phyloP scores from a whole-genome alignment of 2,329 filamentous ascomycete species.

The Bipolaris zeicola region DNA sequence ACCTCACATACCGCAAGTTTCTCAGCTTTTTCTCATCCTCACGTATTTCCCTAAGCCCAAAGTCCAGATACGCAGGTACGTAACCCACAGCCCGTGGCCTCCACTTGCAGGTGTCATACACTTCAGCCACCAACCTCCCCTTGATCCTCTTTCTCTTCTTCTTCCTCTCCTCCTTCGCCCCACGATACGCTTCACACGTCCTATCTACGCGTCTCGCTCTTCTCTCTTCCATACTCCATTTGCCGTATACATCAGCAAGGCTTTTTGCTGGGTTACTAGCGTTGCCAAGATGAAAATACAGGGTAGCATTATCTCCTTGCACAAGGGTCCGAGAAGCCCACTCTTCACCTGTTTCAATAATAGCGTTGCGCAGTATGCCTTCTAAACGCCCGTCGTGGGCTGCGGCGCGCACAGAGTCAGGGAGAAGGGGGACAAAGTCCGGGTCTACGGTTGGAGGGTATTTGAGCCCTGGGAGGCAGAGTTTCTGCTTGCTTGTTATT shows the following conservation, averaged over 20 bases:
- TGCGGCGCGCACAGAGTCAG: constrained; percentile 17
- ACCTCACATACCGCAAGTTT: constrained; percentile 38
- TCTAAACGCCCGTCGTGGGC: constrained; percentile 34
- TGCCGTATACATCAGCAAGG: constrained; percentile 26
- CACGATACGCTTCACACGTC: background rate
- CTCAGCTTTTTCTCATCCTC: constrained; percentile 12
- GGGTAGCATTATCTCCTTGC: constrained; percentile 34
- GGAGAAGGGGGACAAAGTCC: constrained; percentile 33
- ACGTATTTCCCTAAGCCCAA: background rate
- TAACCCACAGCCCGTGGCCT: constrained; percentile 32
- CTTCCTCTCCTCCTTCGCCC: constrained; percentile 9
- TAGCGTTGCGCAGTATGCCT: constrained; percentile 26
- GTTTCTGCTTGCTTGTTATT: constrained; percentile 25
- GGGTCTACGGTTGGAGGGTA: constrained; percentile 22
- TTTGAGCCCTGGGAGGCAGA: constrained; percentile 32
- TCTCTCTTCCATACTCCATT: constrained; percentile 19
- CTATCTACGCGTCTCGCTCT: constrained; percentile 10
- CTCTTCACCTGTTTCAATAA: constrained; percentile 29
- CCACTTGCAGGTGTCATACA: constrained; percentile 28
- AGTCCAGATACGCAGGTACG: constrained; percentile 35
- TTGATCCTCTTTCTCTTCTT: constrained; percentile 20
- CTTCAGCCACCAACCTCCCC: constrained; percentile 20
- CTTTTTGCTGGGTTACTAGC: constrained; percentile 7
- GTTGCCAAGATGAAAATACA: constrained; percentile 34
- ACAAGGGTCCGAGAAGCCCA: constrained; percentile 38